A percentile compares a stretch with the other conserved stretches of the same genome.
Conservation (phyloP, 106 monocot species). For the Dendrobium catenatum region DNA sequence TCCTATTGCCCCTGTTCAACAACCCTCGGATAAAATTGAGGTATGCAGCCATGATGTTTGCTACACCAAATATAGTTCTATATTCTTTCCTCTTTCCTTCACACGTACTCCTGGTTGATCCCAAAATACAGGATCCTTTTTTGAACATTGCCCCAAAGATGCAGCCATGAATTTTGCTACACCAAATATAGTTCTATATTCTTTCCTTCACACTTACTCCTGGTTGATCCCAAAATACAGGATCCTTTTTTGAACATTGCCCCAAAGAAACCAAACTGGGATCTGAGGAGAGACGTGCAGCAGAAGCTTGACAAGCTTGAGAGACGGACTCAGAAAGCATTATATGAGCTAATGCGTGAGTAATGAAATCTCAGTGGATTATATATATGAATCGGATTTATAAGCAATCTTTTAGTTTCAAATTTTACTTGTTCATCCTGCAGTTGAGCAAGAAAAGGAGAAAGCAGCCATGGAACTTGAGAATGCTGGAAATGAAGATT, state of each 20-base stretch:
- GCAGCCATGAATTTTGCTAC: neutral
- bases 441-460: constrained; percentile 69
- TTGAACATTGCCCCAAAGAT: constrained; percentile 93
- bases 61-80: neutral
- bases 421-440: neutral
- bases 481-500: constrained; percentile 14
- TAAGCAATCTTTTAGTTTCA: neutral
- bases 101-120: neutral
- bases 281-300: constrained; percentile 85
- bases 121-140: constrained; percentile 71
- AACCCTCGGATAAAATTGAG: constrained; percentile 55
- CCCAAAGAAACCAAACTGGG: constrained; percentile 99
- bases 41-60: constrained; percentile 8
- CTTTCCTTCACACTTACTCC: neutral
- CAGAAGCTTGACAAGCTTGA: constrained; percentile 96
- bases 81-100: neutral
- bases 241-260: constrained; percentile 96
- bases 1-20: constrained; percentile 46
- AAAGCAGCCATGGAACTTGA: constrained; percentile 34
- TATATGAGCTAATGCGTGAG: constrained; percentile 64
- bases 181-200: neutral
- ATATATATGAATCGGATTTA: neutral
- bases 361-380: neutral
- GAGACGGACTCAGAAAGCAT: constrained; percentile 85
- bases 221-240: constrained; percentile 23